Base-by-base conservation (phyloP, 257 asterid genomes). In the Paulownia fortunei region DNA sequence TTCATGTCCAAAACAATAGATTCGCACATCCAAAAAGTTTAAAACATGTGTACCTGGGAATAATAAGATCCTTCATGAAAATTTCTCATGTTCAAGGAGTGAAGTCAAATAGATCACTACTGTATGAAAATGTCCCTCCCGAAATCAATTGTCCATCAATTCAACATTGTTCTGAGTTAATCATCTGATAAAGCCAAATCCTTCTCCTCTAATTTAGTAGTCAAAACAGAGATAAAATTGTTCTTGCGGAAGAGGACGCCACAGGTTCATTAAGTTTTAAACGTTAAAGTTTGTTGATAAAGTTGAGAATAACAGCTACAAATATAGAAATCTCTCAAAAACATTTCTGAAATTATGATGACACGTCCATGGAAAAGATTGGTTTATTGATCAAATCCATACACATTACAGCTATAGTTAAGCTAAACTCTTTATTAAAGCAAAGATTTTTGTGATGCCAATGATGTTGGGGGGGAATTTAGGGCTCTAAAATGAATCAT, bases 401-500 rank as follows among this genome's bases (percentile, higher is more conserved):
- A 9, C 19, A 16, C 66, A 59, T 27, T 6, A 23, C n/a, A 26
- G 21, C 64, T 61, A 12, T 13, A 58, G 15, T 56, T 30, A 32
- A 56, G 27, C 63, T 36, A 56, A 59, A 58, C 37, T 49, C 67
- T 60, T 55, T 63, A 49, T 37, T 36, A 30, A 58, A 77, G 52
- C 70, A 68, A 6, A 34, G 4, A 16, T 13, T 49, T 1, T 49
- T 44, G n/a, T n/a, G n/a, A n/a, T n/a, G n/a, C n/a, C n/a, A n/a
- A n/a, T n/a, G n/a, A n/a, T n/a, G n/a, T n/a, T n/a, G n/a, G n/a
- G n/a, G n/a, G n/a, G n/a, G n/a, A n/a, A n/a, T n/a, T n/a, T n/a
- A n/a, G n/a, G n/a, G n/a, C n/a, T n/a, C 34, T 18, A 18, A 64
- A 71, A 70, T 51, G 51, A 51, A 80, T 74, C 41, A 11, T 46